phyloP scores from a whole-genome alignment of 192 early-diverging fungal species.

The Coemansia sp. region DNA sequence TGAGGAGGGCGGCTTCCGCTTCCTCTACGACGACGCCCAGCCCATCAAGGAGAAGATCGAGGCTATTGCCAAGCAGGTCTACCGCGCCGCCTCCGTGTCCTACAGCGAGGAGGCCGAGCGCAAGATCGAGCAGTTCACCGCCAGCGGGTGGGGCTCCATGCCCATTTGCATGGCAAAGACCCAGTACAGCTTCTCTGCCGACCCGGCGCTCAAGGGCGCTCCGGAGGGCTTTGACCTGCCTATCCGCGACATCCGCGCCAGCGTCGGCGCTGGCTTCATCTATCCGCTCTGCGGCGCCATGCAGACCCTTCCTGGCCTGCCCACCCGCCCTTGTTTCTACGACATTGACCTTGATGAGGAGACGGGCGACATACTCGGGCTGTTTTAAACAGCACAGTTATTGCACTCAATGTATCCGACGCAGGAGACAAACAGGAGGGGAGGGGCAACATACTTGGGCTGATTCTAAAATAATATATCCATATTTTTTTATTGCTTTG shows the following conservation, averaged over 20 bases:
- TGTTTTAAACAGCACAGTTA: too few relatives aligned
- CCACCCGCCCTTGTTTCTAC: conserved; percentile 95
- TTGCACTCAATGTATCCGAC: too few relatives aligned
- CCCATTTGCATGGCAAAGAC: conserved; percentile 99
- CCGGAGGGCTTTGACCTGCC: conserved; percentile 93
- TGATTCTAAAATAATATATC: background rate
- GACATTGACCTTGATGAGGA: conserved; percentile 94
- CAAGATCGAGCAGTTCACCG: conserved; percentile 89
- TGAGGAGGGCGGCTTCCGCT: conserved; percentile 64
- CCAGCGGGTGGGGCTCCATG: conserved; percentile 83
- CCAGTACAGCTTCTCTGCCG: conserved; percentile 90
- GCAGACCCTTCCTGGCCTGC: conserved; percentile 98
- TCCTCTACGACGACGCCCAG: conserved; percentile 83
- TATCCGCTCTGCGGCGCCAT: conserved; percentile 96
- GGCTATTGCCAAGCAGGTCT: conserved; percentile 89
- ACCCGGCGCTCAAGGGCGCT: conserved; percentile 90
- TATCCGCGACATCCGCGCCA: conserved; percentile 93
- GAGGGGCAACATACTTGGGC: too few relatives aligned
- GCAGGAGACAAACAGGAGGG: too few relatives aligned
- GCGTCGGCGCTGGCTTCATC: conserved; percentile 96
- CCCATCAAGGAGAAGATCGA: conserved; percentile 92
- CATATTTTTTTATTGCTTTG: conserved; percentile 2
- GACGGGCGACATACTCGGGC: conserved; percentile 80
- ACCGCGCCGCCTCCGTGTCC: conserved; percentile 92
- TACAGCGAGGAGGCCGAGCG: conserved; percentile 79